Evolutionary conservation across 768 basidiomycete genomes (phyloP), one percentile per base, ranked within the genome.

Genomic region (Auricularia sp.): DNA sequence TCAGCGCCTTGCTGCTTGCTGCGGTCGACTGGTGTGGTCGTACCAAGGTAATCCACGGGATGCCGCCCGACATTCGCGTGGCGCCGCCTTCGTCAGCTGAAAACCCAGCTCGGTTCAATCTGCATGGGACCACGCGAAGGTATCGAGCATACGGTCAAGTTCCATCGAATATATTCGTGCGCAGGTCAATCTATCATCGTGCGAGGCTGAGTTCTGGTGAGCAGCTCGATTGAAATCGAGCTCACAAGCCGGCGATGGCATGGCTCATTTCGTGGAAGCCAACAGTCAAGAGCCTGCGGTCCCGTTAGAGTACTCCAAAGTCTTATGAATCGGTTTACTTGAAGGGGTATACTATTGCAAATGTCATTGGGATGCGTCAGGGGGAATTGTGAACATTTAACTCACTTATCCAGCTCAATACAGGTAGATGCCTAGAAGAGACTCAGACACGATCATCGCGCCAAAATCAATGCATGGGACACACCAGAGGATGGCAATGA

Each of bases 191-290:
- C 56, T 59, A 8, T 45, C 44, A 1, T 10, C 44, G 18, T 2
- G 44, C 10, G 44, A 45, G 10, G 11, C 11, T 45, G 11, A 45
- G 44, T 45, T 10, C 18, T 11, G 11, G 10, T 3, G 3, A 29
- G 54, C n/a, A 16, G 54, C 14, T 56, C 10, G 54, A 14, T 56
- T 2, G 24, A 10, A 21, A 56, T 11, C 16, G 11, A n/a, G 13
- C 56, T 29, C 24, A 59, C 56, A 94, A 76, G 54, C 92, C 92
- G 56, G 84, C 77, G 64, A 93, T 69, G 4, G 92, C 92, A 74
- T 94, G 92, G 80, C 89, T 90, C 89, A 93, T 90, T 90, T 94
- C 92, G 75, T 94, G 92, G 72, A 94, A 92, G 61, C 92, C 92
- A 59, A 94, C 92, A 1, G 92, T 92, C 62, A 93, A 81, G 63